phyloP scores from a whole-genome alignment of 2,329 filamentous ascomycete genomes.

The Cercospora beticola region DNA sequence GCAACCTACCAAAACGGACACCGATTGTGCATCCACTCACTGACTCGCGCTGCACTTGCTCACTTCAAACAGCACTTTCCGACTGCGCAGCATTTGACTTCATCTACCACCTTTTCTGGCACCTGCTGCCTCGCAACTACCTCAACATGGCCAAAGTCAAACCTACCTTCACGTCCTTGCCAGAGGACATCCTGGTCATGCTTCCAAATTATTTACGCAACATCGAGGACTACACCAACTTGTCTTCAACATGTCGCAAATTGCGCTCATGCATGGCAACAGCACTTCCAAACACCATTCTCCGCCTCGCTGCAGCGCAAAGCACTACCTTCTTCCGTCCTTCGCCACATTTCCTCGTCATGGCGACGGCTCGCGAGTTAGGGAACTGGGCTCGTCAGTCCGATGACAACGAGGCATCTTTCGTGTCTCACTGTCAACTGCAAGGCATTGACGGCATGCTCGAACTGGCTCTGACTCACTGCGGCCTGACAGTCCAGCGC shows the following conservation, averaged over 20 bases:
- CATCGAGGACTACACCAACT: conserved; percentile 39
- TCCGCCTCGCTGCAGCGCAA: conserved; percentile 38
- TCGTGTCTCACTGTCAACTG: conserved; percentile 19
- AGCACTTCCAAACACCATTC: conserved; percentile 33
- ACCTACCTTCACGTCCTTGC: conserved; percentile 10
- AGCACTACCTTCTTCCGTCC: conserved; percentile 41
- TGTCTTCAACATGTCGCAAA: conserved; percentile 33
- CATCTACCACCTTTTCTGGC: neutral
- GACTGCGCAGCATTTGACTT: neutral
- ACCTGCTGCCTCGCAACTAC: neutral
- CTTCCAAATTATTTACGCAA: conserved; percentile 31
- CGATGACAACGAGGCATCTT: conserved; percentile 24
- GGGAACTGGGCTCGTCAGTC: conserved; percentile 38
- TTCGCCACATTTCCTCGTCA: conserved; percentile 40
- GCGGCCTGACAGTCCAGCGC: conserved; percentile 36
- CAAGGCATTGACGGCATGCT: conserved; percentile 38
- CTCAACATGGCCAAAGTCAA: neutral
- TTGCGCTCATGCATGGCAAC: conserved; percentile 29
- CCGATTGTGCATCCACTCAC: neutral
- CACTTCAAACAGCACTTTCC: neutral
- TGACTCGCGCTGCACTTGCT: neutral
- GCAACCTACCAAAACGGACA: neutral
- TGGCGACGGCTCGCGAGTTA: conserved; percentile 37
- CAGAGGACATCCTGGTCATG: conserved; percentile 24
- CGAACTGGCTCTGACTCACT: conserved; percentile 33